Base-by-base conservation (phyloP, 2,329 filamentous ascomycete species). In the Claviceps paspali region DNA sequence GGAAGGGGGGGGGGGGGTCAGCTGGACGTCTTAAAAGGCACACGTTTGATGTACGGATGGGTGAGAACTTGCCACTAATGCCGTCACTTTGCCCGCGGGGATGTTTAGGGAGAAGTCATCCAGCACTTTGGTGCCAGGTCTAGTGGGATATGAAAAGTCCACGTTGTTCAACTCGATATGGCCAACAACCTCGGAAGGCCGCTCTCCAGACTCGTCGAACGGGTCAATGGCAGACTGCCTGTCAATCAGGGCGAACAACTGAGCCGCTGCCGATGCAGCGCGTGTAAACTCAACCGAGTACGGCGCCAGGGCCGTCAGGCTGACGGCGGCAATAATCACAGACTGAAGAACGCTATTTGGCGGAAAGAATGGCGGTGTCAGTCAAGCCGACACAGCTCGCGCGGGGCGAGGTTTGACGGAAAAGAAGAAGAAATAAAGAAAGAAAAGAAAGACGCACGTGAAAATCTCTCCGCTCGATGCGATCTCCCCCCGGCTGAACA, bases 31-130 rank as follows among this genome's bases (percentile, higher is more conserved):
- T n/a, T n/a, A n/a, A n/a, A n/a, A n/a, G n/a, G n/a, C n/a, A n/a
- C n/a, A n/a, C n/a, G n/a, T n/a, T n/a, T n/a, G n/a, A n/a, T n/a
- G n/a, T n/a, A n/a, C n/a, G n/a, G n/a, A n/a, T n/a, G n/a, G n/a
- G n/a, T 19, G 12, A 15, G 12, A 23, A 48, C 52, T 42, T 45
- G 57, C 56, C 21, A 63, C 60, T 5, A 63, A 47, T 10, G 60
- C 60, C 1, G 60, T 63, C 5, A 61, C 62, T 40, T 66, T 65
- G 22, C 61, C 61, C 3, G 64, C 59, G 2, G 63, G 62, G 4
- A 68, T 53, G 2, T 53, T 45, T 0, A 68, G 50, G 2, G 53
- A 57, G 22, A 68, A 60, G 27, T 60, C 47, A 9, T 63, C 50
- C 7, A 67, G 44, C 1, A 68, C 61, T 1, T 52, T 53, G 7